phyloP scores from a whole-genome alignment of 306 rosid species.

The Abrus pulchellus region DNA sequence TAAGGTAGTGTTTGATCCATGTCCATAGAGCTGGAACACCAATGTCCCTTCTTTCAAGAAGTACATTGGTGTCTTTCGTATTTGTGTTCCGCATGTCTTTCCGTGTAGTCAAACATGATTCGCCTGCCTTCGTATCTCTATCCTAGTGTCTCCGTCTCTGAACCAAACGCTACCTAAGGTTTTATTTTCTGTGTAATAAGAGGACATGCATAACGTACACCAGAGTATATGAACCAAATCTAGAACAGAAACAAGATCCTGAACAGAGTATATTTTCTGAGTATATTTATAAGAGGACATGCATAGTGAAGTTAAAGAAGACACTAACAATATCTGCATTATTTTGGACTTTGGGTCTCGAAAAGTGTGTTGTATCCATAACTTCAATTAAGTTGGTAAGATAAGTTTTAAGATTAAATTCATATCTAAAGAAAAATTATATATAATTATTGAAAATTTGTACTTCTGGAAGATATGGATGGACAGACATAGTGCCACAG shows the following conservation, averaged over 20 bases:
- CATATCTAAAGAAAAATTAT: background rate
- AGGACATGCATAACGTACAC: constrained; percentile 8
- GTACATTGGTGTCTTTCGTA: too few species aligned
- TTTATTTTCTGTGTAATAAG: background rate
- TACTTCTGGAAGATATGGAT: constrained; percentile 8
- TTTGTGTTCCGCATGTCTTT: too few species aligned
- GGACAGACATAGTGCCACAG: constrained; percentile 13
- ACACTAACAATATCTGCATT: background rate
- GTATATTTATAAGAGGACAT: too few species aligned
- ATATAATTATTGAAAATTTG: background rate
- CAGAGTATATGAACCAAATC: constrained; percentile 1
- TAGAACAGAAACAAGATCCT: constrained; percentile 3
- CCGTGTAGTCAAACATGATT: too few species aligned
- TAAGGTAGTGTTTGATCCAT: background rate
- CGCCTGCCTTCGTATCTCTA: too few species aligned
- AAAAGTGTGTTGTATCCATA: background rate
- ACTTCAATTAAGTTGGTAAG: background rate
- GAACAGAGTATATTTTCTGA: too few species aligned
- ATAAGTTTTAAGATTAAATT: constrained; percentile 12
- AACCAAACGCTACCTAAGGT: too few species aligned
- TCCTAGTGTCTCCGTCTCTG: too few species aligned
- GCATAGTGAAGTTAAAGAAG: constrained; percentile 19
- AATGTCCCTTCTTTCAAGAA: too few species aligned
- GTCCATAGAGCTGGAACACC: too few species aligned
- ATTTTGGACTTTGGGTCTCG: background rate